Evolutionary conservation across 306 rosid genomes (phyloP).

Genomic region (Medicago ruthenica): DNA sequence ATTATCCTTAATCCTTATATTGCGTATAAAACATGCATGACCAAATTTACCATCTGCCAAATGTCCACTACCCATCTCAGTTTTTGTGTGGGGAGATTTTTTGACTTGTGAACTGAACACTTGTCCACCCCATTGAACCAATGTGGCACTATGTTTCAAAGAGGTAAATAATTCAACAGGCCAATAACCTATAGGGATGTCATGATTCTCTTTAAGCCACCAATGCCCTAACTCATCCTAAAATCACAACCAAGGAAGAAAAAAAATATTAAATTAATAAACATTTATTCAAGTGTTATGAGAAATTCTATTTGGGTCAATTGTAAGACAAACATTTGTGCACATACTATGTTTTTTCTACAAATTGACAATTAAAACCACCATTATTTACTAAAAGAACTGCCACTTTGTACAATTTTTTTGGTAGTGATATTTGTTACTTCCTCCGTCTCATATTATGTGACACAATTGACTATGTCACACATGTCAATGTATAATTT

Average conservation of each 20-base stretch:
- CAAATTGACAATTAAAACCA: no score
- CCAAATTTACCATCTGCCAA: slow-evolving; percentile 16
- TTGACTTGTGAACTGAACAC: slow-evolving; percentile 56
- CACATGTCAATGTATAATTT: no score
- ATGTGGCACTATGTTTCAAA: slow-evolving; percentile 43
- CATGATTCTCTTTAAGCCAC: slow-evolving; percentile 54
- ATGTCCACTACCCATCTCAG: slow-evolving; percentile 71
- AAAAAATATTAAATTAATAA: not conserved
- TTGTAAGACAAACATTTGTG: no score
- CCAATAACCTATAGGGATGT: slow-evolving; percentile 57
- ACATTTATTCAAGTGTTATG: no score
- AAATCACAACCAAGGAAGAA: not conserved
- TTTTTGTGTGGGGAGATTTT: slow-evolving; percentile 59
- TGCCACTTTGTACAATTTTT: no score
- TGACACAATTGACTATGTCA: no score
- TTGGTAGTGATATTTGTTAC: no score
- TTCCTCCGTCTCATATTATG: no score
- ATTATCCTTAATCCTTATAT: slow-evolving; percentile 53
- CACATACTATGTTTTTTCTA: no score
- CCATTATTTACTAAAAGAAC: no score
- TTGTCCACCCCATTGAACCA: slow-evolving; percentile 76
- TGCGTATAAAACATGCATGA: slow-evolving; percentile 46
- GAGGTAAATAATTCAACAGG: slow-evolving; percentile 44
- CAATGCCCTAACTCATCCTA: slow-evolving; percentile 62
- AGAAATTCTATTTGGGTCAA: no score